Evolutionary conservation across 2,329 filamentous ascomycete species (phyloP).

Genomic region (Salinomyces thailandicus): DNA sequence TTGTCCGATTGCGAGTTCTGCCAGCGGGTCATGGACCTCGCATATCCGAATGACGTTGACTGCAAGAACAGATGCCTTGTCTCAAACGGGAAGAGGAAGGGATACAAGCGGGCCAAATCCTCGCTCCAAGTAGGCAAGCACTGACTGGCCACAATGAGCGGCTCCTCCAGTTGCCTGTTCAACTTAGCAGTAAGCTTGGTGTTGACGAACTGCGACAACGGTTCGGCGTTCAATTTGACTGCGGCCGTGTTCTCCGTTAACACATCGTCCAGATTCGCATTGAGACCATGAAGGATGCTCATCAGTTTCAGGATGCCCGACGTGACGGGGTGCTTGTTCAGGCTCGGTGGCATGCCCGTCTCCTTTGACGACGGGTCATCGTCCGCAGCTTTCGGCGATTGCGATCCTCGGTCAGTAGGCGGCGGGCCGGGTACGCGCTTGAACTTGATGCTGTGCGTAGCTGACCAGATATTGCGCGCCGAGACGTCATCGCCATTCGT

Average conservation of each 20-base stretch:
- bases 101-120: slow-evolving; percentile 83
- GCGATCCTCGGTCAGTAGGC: slow-evolving; percentile 56
- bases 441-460: slow-evolving; percentile 85
- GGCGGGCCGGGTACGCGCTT: slow-evolving; percentile 75
- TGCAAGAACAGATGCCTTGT: slow-evolving; percentile 93
- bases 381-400: slow-evolving; percentile 1
- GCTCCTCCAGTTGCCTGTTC: slow-evolving; percentile 92
- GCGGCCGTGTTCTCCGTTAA: slow-evolving; percentile 59
- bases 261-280: slow-evolving; percentile 86
- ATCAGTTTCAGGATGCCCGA: slow-evolving; percentile 79
- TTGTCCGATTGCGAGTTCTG: slow-evolving; percentile 79
- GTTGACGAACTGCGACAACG: slow-evolving; percentile 90
- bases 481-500: slow-evolving; percentile 53
- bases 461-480: slow-evolving; percentile 71
- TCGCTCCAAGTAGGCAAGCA: slow-evolving; percentile 94
- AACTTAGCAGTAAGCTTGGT: slow-evolving; percentile 96
- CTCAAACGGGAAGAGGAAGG: slow-evolving; percentile 96
- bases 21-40: slow-evolving; percentile 94
- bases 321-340: slow-evolving; percentile 74
- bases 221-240: slow-evolving; percentile 65
- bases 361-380: slow-evolving; percentile 47
- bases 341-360: slow-evolving; percentile 60
- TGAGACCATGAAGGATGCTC: slow-evolving; percentile 83
- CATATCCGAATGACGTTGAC: slow-evolving; percentile 96
- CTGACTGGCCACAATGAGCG: slow-evolving; percentile 90